Conservation (phyloP, 371 early-diverging fungal species). For the Mortierella polycephala region DNA sequence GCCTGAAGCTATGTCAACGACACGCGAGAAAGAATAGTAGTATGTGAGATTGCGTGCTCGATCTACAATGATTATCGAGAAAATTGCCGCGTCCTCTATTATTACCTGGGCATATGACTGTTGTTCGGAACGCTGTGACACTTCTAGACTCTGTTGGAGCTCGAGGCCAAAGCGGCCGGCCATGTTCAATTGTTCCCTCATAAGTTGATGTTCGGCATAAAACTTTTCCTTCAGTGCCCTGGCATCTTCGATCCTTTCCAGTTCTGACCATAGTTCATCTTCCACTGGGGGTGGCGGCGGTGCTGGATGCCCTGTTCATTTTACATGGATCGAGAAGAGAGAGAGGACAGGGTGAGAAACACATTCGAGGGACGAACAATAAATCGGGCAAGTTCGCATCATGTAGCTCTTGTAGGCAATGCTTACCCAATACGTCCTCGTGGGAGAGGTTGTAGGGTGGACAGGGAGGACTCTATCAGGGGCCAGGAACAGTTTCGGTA, state of each 20-base stretch:
- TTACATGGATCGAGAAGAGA: not conserved
- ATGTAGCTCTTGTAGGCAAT: not conserved
- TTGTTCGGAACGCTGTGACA: slow-evolving; percentile 43
- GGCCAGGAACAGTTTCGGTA: not conserved
- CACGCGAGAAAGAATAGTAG: not conserved
- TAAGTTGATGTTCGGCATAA: slow-evolving; percentile 34
- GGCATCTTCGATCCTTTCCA: slow-evolving; percentile 37
- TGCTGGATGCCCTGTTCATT: slow-evolving; percentile 1
- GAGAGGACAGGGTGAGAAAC: not conserved
- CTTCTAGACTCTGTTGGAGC: slow-evolving; percentile 59
- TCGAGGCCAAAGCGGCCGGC: slow-evolving; percentile 73
- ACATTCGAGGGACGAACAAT: too few relatives aligned
- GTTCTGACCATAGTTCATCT: slow-evolving; percentile 39
- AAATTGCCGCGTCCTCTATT: not conserved
- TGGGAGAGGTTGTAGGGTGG: slow-evolving; percentile 50
- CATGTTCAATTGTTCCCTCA: slow-evolving; percentile 65
- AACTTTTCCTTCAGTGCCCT: slow-evolving; percentile 28
- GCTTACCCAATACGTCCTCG: slow-evolving; percentile 47
- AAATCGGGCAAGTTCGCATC: not conserved
- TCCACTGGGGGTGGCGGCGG: slow-evolving; percentile 30
- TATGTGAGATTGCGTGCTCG: not conserved
- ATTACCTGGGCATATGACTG: slow-evolving; percentile 56
- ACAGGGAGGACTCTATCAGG: slow-evolving; percentile 41
- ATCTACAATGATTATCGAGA: too few relatives aligned
- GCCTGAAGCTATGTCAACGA: slow-evolving; percentile 55